phyloP scores from a whole-genome alignment of 1,284 basidiomycete genomes.

The Apiotrichum veenhuisii region DNA sequence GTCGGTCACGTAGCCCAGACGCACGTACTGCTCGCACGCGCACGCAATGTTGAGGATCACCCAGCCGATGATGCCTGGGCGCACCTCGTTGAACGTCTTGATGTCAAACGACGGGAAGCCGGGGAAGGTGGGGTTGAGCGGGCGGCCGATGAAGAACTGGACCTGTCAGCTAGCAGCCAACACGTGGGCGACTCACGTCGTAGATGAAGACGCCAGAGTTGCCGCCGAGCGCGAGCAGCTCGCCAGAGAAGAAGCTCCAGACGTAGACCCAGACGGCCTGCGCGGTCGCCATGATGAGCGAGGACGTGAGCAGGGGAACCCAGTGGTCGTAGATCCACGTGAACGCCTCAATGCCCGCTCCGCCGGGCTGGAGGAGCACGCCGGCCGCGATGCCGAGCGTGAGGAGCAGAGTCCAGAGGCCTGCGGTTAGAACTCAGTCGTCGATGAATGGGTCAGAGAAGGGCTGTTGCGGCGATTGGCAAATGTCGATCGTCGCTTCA shows the following conservation, averaged over 20 bases:
- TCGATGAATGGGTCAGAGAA: no score
- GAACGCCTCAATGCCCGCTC: slow-evolving; percentile 63
- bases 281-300: slow-evolving; percentile 70
- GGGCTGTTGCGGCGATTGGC: no score
- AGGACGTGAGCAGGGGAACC: slow-evolving; percentile 81
- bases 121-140: slow-evolving; percentile 74
- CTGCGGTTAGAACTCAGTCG: slow-evolving; percentile 52
- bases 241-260: slow-evolving; percentile 61
- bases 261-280: slow-evolving; percentile 74
- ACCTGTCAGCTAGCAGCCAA: background rate
- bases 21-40: slow-evolving; percentile 82
- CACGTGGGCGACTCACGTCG: slow-evolving; percentile 61
- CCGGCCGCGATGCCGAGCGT: slow-evolving; percentile 67
- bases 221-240: slow-evolving; percentile 81
- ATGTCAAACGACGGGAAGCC: slow-evolving; percentile 69
- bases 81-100: slow-evolving; percentile 95
- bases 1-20: slow-evolving; percentile 71
- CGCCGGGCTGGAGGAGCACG: slow-evolving; percentile 62
- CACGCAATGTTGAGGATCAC: slow-evolving; percentile 84
- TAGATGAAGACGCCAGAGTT: slow-evolving; percentile 86
- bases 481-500: no score
- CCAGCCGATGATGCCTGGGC: slow-evolving; percentile 96
- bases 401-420: slow-evolving; percentile 79
- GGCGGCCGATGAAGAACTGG: slow-evolving; percentile 96
- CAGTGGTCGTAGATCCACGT: slow-evolving; percentile 90